Conservation (phyloP, 225 moss, liverwort and hornwort species). For the Polytrichum formosum region DNA sequence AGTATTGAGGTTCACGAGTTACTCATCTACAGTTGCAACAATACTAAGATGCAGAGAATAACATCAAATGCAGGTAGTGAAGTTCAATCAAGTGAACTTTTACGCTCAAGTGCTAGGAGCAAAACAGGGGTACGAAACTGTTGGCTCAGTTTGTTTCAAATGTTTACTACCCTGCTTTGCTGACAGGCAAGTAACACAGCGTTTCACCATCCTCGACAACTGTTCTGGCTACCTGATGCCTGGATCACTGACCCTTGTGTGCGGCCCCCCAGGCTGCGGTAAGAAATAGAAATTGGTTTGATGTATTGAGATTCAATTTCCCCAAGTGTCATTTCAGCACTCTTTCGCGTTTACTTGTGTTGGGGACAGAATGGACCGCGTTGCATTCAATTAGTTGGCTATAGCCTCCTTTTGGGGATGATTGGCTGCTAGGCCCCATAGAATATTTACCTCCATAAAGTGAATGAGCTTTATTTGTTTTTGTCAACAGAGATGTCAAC, state of each 20-base stretch:
- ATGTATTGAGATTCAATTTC: no score
- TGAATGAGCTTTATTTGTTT: no score
- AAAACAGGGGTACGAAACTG: slow-evolving; percentile 69
- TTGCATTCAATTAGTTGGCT: no score
- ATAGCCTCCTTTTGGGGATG: no score
- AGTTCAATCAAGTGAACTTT: slow-evolving; percentile 70
- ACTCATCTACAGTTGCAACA: neutral
- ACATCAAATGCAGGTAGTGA: slow-evolving; percentile 53
- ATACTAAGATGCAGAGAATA: neutral
- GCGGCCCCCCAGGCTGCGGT: slow-evolving; percentile 91
- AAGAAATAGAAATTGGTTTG: slow-evolving; percentile 12
- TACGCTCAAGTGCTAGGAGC: slow-evolving; percentile 54
- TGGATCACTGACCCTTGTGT: slow-evolving; percentile 86
- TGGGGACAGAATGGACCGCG: no score
- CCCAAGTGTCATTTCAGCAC: no score
- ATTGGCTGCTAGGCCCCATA: no score
- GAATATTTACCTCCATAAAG: no score
- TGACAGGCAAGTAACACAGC: slow-evolving; percentile 43
- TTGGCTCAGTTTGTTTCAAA: slow-evolving; percentile 54
- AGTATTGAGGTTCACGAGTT: no score
- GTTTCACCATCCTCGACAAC: slow-evolving; percentile 70
- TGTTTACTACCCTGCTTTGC: slow-evolving; percentile 59
- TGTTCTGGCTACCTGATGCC: slow-evolving; percentile 94
- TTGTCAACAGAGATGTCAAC: no score
- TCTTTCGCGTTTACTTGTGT: no score